Conservation (phyloP, 2,329 filamentous ascomycete species). For the Elsinoe fawcettii region DNA sequence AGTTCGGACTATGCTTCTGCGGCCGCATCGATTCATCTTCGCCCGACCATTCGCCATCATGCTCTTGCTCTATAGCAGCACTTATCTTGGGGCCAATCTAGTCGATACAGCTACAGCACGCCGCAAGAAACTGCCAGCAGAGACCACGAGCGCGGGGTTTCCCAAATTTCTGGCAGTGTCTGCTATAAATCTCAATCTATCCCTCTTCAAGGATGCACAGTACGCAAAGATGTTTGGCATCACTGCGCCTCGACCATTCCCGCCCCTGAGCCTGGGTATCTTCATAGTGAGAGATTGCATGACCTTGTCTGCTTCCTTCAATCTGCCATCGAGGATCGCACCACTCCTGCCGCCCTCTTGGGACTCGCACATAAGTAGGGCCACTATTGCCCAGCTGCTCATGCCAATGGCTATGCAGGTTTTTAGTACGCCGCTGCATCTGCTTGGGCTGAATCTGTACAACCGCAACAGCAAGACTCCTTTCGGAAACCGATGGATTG, state of each 20-base stretch:
- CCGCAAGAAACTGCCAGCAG: slow-evolving; percentile 15
- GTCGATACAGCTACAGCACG: slow-evolving; percentile 19
- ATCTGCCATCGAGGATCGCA: slow-evolving; percentile 19
- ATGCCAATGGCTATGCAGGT: slow-evolving; percentile 21
- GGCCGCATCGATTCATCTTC: slow-evolving; percentile 19
- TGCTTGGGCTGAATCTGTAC: slow-evolving; percentile 22
- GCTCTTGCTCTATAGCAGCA: slow-evolving; percentile 21
- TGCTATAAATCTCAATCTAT: slow-evolving; percentile 19
- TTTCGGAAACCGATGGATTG: slow-evolving; percentile 14
- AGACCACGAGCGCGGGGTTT: slow-evolving; percentile 16
- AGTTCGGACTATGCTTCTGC: slow-evolving; percentile 12
- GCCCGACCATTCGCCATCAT: slow-evolving; percentile 20
- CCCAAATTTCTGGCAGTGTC: slow-evolving; percentile 21
- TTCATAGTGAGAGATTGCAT: slow-evolving; percentile 21
- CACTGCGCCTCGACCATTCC: slow-evolving; percentile 16
- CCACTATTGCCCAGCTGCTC: slow-evolving; percentile 19
- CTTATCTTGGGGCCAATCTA: slow-evolving; percentile 22
- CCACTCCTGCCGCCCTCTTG: slow-evolving; percentile 18
- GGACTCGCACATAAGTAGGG: slow-evolving; percentile 18
- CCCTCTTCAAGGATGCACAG: slow-evolving; percentile 21
- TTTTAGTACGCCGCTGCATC: slow-evolving; percentile 21
- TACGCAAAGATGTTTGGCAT: slow-evolving; percentile 22
- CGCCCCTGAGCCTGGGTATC: slow-evolving; percentile 19
- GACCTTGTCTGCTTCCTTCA: slow-evolving; percentile 22
- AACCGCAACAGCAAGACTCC: slow-evolving; percentile 16